A percentile compares a stretch with the other conserved stretches of the same genome.
Conservation (phyloP, 352 stramenopile species). For the Pythium aphanidermatum region DNA sequence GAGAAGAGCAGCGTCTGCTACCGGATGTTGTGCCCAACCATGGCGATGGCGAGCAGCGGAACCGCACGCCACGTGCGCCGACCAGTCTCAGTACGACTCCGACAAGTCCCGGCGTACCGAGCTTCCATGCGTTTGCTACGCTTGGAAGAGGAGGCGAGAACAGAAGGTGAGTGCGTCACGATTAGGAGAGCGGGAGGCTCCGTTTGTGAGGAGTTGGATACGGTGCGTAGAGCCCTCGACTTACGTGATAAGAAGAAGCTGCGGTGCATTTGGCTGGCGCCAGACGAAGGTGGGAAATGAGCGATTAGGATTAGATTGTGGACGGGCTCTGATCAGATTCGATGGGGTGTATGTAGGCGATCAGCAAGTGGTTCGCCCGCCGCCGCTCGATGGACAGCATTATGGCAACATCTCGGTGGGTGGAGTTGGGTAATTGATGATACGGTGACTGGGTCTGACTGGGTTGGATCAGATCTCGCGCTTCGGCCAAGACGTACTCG, state of each 20-base stretch:
- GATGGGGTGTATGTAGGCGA: conserved; percentile 33
- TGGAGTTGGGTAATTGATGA: background rate
- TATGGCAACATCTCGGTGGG: conserved; percentile 52
- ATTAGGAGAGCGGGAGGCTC: too few species aligned
- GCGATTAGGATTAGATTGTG: background rate
- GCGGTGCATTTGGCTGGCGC: conserved; percentile 56
- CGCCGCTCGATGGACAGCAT: conserved; percentile 46
- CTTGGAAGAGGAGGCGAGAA: background rate
- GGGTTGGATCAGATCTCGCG: conserved; percentile 30
- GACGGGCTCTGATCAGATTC: too few species aligned
- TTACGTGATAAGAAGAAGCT: conserved; percentile 65
- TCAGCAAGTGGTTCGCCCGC: conserved; percentile 50
- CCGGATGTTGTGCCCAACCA: conserved; percentile 1
- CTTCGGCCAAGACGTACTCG: conserved; percentile 48
- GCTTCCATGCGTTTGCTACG: conserved; percentile 1
- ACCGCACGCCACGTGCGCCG: conserved; percentile 10
- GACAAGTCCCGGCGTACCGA: background rate
- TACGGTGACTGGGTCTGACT: background rate
- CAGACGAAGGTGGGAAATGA: conserved; percentile 43
- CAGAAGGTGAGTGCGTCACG: too few species aligned
- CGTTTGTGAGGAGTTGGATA: too few species aligned
- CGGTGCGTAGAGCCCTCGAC: conserved; percentile 28
- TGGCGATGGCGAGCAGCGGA: conserved; percentile 7
- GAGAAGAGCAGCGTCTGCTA: conserved; percentile 2
- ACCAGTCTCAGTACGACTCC: background rate